Conservation (phyloP, 1,284 basidiomycete species). For the Afroboletus lepidellus region DNA sequence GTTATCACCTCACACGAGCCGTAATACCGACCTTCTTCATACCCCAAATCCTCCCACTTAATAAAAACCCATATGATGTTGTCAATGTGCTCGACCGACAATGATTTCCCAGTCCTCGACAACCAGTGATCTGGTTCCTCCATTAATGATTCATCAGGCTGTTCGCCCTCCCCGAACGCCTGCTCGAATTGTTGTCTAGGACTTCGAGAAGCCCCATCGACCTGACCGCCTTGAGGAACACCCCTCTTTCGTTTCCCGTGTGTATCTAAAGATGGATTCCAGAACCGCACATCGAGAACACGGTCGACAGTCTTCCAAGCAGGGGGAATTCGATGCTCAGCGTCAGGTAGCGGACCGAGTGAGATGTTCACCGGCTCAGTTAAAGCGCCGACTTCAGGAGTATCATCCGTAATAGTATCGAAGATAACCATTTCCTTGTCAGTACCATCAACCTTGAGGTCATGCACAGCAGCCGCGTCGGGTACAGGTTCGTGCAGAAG, state of each 20-base stretch:
- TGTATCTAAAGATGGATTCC: constrained; percentile 32
- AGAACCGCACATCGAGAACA: constrained; percentile 72
- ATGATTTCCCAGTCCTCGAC: constrained; percentile 38
- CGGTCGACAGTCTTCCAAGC: constrained; percentile 81
- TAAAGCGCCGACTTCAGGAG: constrained; percentile 38
- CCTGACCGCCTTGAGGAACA: constrained; percentile 34
- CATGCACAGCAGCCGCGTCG: constrained; percentile 33
- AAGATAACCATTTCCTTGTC: constrained; percentile 34
- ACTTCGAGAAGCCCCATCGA: constrained; percentile 25
- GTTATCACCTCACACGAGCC: background rate
- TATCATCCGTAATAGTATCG: constrained; percentile 36
- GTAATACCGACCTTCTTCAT: constrained; percentile 73
- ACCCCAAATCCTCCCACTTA: constrained; percentile 90
- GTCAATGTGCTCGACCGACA: constrained; percentile 55
- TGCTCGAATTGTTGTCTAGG: constrained; percentile 37
- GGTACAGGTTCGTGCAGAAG: constrained; percentile 51
- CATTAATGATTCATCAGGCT: constrained; percentile 49
- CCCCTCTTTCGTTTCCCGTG: constrained; percentile 24
- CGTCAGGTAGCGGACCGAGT: constrained; percentile 48
- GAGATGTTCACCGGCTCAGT: constrained; percentile 20
- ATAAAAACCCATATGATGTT: constrained; percentile 76
- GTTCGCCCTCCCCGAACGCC: constrained; percentile 55
- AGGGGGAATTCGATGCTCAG: constrained; percentile 67
- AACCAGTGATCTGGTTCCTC: constrained; percentile 66
- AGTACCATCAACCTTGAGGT: constrained; percentile 33